Conservation (phyloP, 441 rosid genomes). For the Populus hybrid region DNA sequence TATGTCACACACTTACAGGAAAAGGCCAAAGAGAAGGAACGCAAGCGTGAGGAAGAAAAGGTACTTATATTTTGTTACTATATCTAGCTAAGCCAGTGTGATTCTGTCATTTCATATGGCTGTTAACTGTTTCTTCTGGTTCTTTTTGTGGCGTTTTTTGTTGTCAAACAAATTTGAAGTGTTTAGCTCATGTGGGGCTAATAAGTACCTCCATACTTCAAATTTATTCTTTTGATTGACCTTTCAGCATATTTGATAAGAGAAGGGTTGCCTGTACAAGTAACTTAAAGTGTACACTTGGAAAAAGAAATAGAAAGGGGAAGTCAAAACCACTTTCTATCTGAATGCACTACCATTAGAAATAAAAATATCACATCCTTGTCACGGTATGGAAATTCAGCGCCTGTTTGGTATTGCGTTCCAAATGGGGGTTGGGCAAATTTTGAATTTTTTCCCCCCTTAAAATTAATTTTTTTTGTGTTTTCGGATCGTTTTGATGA, state of each 20-base stretch:
- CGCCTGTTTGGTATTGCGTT: no score
- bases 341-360: background rate
- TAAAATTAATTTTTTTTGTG: no score
- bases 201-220: background rate
- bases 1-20: constrained; percentile 66
- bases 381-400: background rate
- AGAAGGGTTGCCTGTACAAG: background rate
- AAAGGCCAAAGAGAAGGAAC: constrained; percentile 93
- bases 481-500: no score
- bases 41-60: constrained; percentile 95
- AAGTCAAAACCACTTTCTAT: background rate
- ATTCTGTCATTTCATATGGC: background rate
- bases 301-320: background rate
- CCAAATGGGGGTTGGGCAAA: no score
- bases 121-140: background rate
- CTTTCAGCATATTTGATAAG: background rate
- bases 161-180: background rate
- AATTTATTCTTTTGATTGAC: background rate
- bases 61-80: constrained; percentile 24
- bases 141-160: background rate
- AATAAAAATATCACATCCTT: background rate
- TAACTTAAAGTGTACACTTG: background rate
- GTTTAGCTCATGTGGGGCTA: background rate
- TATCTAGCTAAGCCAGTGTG: background rate
- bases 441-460: no score